These are phyloP conservation scores for Spongiforma sp. DNA, from an alignment of 1,284 basidiomycete species.

Conservation along the genomic window DNA sequence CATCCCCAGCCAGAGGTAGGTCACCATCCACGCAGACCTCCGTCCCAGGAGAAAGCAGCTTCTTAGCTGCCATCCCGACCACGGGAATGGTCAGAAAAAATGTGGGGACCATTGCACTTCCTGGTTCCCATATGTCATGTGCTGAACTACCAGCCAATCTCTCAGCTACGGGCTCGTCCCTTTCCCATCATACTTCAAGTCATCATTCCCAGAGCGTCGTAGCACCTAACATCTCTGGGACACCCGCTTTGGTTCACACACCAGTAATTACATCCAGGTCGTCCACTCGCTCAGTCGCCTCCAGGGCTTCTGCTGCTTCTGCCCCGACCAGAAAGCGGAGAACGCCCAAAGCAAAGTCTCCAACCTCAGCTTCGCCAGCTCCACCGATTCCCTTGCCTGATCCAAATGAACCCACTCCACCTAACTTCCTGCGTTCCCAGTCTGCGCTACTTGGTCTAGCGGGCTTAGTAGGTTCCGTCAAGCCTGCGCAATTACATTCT, in stretches of 20 bases:
- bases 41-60: constrained; percentile 18
- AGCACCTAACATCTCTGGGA: background rate
- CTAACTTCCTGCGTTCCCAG: constrained; percentile 75
- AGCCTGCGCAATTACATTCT: constrained; percentile 54
- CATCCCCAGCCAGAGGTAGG: constrained; percentile 76
- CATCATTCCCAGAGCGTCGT: constrained; percentile 1
- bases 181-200: constrained; percentile 28
- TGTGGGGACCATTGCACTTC: constrained; percentile 95
- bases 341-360: constrained; percentile 31
- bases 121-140: constrained; percentile 81
- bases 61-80: constrained; percentile 22
- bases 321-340: constrained; percentile 26
- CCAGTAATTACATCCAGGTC: constrained; percentile 18
- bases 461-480: constrained; percentile 67
- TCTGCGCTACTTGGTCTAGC: constrained; percentile 71
- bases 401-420: constrained; percentile 61
- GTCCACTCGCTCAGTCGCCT: constrained; percentile 14
- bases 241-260: background rate
- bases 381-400: constrained; percentile 66
- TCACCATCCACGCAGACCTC: constrained; percentile 67
- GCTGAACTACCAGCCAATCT: constrained; percentile 81
- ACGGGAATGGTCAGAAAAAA: constrained; percentile 61
- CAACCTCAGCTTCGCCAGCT: constrained; percentile 40
- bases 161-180: constrained; percentile 55
- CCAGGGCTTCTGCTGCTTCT: constrained; percentile 15